Evolutionary conservation across 768 basidiomycete species (phyloP).

Genomic region (Cantharellus cinnabarinus): DNA sequence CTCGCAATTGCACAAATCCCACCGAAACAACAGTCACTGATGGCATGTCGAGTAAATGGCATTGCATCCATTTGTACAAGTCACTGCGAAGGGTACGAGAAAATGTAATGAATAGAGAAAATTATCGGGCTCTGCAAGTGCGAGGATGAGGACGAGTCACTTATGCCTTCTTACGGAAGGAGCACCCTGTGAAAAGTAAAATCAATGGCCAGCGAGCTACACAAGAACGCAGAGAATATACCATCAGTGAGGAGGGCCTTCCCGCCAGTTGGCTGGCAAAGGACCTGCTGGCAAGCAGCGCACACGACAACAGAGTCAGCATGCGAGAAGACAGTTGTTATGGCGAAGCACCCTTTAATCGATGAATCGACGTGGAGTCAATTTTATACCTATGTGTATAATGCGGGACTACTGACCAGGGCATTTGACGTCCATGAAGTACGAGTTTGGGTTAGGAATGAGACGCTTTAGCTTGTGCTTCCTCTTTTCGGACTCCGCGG

Average conservation of each 20-base stretch:
- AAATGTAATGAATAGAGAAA: neutral
- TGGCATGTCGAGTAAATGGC: neutral
- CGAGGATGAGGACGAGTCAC: neutral
- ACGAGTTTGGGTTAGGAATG: conserved; percentile 95
- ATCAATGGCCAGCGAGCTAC: neutral
- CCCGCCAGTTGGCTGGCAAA: conserved; percentile 98
- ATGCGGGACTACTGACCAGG: conserved; percentile 41
- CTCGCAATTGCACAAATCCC: too few relatives aligned
- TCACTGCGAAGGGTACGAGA: neutral
- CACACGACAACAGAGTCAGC: conserved; percentile 95
- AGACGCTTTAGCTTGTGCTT: conserved; percentile 99
- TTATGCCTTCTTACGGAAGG: neutral
- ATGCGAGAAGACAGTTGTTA: conserved; percentile 98
- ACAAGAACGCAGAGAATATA: conserved; percentile 21
- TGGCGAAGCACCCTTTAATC: conserved; percentile 68
- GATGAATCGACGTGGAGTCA: neutral
- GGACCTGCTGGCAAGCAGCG: conserved; percentile 74
- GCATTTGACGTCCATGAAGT: conserved; percentile 99
- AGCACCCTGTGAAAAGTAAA: neutral
- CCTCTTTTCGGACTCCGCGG: conserved; percentile 62
- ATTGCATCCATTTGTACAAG: neutral
- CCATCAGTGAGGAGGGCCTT: conserved; percentile 96
- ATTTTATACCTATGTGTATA: neutral
- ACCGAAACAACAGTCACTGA: too few relatives aligned
- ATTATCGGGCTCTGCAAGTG: too few relatives aligned